Conservation (phyloP, 169 alveolate species). For the Plasmodium vivax region DNA sequence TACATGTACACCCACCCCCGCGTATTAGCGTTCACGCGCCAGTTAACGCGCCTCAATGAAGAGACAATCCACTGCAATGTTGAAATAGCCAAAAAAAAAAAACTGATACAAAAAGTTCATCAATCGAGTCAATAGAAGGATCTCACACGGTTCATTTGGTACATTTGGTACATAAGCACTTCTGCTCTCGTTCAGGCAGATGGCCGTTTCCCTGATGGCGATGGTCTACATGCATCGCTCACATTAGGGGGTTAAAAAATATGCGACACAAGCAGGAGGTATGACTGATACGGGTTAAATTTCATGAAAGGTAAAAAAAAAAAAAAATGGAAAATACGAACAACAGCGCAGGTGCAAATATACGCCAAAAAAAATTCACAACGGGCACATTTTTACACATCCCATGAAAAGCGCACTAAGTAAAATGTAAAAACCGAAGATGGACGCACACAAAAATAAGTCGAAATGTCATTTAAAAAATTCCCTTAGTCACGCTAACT, state of each 20-base stretch:
- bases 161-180: neutral
- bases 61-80: neutral
- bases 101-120: neutral
- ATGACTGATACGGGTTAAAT: neutral
- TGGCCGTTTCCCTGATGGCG: neutral
- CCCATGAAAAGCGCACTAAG: neutral
- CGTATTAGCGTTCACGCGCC: neutral
- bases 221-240: neutral
- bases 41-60: neutral
- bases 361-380: neutral
- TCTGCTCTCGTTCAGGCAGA: neutral
- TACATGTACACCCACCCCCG: neutral
- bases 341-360: neutral
- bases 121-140: neutral
- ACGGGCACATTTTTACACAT: conserved; percentile 4
- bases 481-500: neutral
- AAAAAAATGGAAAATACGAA: neutral
- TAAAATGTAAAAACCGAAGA: neutral
- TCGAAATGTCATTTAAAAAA: neutral
- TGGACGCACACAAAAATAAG: neutral
- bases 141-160: neutral
- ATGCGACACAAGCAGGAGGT: neutral
- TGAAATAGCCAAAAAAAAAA: neutral
- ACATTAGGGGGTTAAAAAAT: neutral
- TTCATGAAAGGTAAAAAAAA: neutral